These are phyloP conservation scores for Chytridium lagenaria DNA, from an alignment of 371 early-diverging fungal genomes.

Conservation along the genomic window DNA sequence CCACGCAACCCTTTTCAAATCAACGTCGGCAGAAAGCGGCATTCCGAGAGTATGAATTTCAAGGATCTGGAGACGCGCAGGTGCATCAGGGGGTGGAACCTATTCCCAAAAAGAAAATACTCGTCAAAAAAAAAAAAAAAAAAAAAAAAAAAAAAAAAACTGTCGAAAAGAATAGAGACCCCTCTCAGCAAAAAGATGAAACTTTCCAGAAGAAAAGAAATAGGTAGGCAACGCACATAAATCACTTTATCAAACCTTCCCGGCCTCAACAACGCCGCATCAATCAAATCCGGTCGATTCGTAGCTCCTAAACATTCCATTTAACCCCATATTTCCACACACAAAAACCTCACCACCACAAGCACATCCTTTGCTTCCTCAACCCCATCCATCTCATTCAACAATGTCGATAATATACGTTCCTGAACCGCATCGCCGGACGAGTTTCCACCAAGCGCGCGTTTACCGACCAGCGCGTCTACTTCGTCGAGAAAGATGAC, in stretches of 20 bases:
- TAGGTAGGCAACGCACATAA: constrained; percentile 62
- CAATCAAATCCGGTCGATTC: constrained; percentile 96
- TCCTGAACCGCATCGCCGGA: constrained; percentile 78
- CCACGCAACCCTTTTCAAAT: constrained; percentile 70
- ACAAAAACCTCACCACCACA: constrained; percentile 67
- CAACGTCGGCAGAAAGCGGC: constrained; percentile 73
- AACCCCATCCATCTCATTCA: constrained; percentile 99
- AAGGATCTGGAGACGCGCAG: constrained; percentile 83
- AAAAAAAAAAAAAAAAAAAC: constrained; percentile 13
- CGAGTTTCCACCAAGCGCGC: constrained; percentile 59
- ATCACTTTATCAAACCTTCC: constrained; percentile 94
- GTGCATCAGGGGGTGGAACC: constrained; percentile 87
- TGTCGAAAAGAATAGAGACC: constrained; percentile 1
- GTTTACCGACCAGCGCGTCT: constrained; percentile 66
- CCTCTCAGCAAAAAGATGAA: constrained; percentile 45
- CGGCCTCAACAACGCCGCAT: constrained; percentile 92
- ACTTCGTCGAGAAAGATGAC: constrained; percentile 93
- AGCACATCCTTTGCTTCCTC: constrained; percentile 75
- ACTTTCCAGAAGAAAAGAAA: too few relatives aligned
- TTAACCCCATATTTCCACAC: background rate
- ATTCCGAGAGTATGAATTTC: constrained; percentile 82
- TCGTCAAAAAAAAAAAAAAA: too few relatives aligned
- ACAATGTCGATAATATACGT: constrained; percentile 83
- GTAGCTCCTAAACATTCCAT: constrained; percentile 80
- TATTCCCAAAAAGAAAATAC: constrained; percentile 35